Conservation (phyloP, 2,329 filamentous ascomycete genomes). For the Fusarium fracticaudum region DNA sequence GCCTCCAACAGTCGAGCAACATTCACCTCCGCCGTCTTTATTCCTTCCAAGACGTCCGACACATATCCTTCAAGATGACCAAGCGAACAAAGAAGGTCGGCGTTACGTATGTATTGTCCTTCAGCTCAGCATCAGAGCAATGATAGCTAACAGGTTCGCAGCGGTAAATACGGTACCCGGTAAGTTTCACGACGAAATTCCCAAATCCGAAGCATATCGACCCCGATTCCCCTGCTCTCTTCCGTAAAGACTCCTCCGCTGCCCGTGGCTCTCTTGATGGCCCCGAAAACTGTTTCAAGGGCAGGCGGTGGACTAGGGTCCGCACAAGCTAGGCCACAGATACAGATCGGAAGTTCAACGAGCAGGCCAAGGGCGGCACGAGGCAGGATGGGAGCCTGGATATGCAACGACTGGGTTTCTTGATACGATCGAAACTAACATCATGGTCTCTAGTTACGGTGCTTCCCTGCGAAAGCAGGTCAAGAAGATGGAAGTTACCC, state of each 20-base stretch:
- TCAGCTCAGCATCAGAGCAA: conserved; percentile 8
- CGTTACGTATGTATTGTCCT: conserved; percentile 71
- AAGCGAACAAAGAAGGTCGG: conserved; percentile 98
- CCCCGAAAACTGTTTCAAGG: conserved; percentile 3
- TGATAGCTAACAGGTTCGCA: conserved; percentile 47
- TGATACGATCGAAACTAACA: conserved; percentile 41
- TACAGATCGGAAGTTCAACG: not conserved
- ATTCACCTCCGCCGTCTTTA: conserved; percentile 46
- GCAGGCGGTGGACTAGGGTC: not conserved
- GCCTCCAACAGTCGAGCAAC: conserved; percentile 46
- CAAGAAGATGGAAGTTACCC: conserved; percentile 99
- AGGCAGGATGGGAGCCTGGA: conserved; percentile 1
- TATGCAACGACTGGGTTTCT: conserved; percentile 2
- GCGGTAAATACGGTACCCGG: conserved; percentile 94
- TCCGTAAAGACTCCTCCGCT: conserved; percentile 21
- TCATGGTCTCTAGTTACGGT: conserved; percentile 78
- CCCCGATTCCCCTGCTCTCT: conserved; percentile 16
- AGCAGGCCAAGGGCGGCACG: conserved; percentile 11
- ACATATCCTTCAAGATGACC: conserved; percentile 77
- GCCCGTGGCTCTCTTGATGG: not conserved
- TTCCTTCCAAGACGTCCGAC: conserved; percentile 48
- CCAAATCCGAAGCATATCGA: conserved; percentile 30
- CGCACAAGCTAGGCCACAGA: not conserved
- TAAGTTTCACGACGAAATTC: conserved; percentile 60
- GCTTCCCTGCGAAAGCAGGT: conserved; percentile 95